Evolutionary conservation across 192 early-diverging fungal species (phyloP), one percentile per base, ranked within the genome.

Genomic region (Coemansia sp.): DNA sequence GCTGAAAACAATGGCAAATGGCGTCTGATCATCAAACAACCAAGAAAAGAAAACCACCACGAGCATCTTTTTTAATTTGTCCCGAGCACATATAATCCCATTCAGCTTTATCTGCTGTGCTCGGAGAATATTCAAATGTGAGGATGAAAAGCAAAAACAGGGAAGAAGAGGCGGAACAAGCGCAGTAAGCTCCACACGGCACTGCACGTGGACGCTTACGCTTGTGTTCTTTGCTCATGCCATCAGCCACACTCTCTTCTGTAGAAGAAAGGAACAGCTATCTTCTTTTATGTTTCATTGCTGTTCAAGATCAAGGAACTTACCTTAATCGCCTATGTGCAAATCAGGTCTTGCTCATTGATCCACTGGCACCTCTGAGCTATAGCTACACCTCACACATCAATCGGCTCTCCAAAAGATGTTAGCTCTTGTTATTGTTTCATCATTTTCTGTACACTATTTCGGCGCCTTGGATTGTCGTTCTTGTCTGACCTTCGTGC

Each of bases 21-120:
- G 32, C 32, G 32, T 32, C 32, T 32, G 32, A 32, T 32, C 32
- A 11, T 47, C 46, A 47, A 47, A n/a, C 51, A 52, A 13, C 57
- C 57, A 59, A 59, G 57, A 9, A 41, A 12, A 59, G 40, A 59
- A 12, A 18, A 59, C 13, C 57, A 59, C 57, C 36, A 39, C 57
- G 7, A 22, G 7, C 55, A 32, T 37, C 39, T 22, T 39, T 16
- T 59, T 41, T n/a, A 10, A 8, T 54, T 7, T 54, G 51, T 54
- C 26, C 6, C 13, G 21, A 2, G 9, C 22, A 32, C 51, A 18
- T 21, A 49, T 15, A 15, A 49, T 49, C 16, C 0, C 6, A n/a
- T n/a, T 4, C 47, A n/a, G 47, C 47, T n/a, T n/a, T 49, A 19
- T 0, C 6, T 15, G 19, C 19, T 54, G 51, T 54, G 51, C 51